Percentiles rank a stretch among this genome's conserved stretches.
Conservation (phyloP, 148 eudicot species). For the Vaccinium darrowii region DNA sequence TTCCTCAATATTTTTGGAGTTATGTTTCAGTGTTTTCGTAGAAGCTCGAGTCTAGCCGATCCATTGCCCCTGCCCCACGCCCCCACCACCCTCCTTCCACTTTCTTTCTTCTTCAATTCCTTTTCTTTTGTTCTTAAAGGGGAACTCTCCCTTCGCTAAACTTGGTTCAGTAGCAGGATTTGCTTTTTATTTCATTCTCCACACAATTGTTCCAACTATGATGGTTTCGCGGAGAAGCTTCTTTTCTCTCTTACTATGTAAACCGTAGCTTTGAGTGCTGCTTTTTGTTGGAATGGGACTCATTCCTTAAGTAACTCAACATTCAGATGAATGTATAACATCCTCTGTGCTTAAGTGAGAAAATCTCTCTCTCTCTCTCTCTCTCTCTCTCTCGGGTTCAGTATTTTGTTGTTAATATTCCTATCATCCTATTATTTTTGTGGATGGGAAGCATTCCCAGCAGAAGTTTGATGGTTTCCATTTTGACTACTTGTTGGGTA, state of each 20-base stretch:
- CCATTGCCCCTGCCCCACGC: neutral
- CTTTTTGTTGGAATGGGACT: neutral
- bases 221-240: neutral
- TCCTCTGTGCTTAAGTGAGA: neutral
- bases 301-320: neutral
- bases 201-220: neutral
- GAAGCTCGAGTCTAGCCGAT: neutral
- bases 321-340: neutral
- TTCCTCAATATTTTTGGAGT: too few relatives aligned
- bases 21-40: neutral
- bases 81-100: neutral
- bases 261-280: neutral
- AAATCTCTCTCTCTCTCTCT: too few relatives aligned
- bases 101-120: neutral
- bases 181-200: neutral
- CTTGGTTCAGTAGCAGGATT: neutral
- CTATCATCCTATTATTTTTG: neutral
- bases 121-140: neutral
- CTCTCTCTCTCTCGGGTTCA: too few relatives aligned
- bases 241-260: neutral
- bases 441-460: neutral
- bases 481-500: neutral
- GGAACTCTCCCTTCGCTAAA: neutral
- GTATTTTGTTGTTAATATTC: neutral
- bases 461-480: neutral